These are phyloP conservation scores for Nelumbo lutea DNA, from an alignment of 164 flowering plant genomes.

Conservation along the genomic window DNA sequence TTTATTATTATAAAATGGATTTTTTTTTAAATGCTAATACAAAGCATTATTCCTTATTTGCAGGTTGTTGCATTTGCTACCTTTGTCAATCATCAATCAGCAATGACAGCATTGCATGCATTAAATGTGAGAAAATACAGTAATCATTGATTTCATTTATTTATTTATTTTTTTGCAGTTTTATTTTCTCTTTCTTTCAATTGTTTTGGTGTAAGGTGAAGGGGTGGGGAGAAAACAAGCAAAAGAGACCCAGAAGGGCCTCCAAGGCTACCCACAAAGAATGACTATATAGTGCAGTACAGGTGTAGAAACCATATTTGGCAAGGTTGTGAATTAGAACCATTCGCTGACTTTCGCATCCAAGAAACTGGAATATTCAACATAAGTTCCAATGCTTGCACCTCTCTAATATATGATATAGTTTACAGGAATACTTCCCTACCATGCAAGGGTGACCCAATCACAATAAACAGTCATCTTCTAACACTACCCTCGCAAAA, in stretches of 20 bases:
- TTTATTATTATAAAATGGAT: not conserved
- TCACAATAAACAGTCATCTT: too few relatives aligned
- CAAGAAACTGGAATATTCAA: too few relatives aligned
- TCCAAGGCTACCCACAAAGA: not conserved
- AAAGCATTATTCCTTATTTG: slow-evolving; percentile 8
- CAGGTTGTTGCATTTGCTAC: slow-evolving; percentile 97
- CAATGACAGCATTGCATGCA: slow-evolving; percentile 56
- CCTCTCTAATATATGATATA: too few relatives aligned
- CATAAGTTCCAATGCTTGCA: too few relatives aligned
- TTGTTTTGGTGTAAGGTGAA: not conserved
- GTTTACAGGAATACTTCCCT: too few relatives aligned
- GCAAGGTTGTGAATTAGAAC: too few relatives aligned
- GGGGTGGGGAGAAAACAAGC: not conserved
- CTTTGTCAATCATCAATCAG: slow-evolving; percentile 67
- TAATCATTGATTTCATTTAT: not conserved
- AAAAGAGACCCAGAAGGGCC: not conserved
- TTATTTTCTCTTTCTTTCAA: not conserved
- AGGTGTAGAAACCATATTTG: too few relatives aligned
- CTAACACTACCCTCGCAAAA: too few relatives aligned
- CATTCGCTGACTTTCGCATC: too few relatives aligned
- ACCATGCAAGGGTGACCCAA: too few relatives aligned
- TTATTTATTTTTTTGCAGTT: not conserved
- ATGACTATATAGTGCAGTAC: too few relatives aligned
- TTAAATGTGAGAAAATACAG: slow-evolving; percentile 49
- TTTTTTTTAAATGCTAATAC: not conserved